Conservation (phyloP, 805 yeast species). For the Lipomyces yamadae region DNA sequence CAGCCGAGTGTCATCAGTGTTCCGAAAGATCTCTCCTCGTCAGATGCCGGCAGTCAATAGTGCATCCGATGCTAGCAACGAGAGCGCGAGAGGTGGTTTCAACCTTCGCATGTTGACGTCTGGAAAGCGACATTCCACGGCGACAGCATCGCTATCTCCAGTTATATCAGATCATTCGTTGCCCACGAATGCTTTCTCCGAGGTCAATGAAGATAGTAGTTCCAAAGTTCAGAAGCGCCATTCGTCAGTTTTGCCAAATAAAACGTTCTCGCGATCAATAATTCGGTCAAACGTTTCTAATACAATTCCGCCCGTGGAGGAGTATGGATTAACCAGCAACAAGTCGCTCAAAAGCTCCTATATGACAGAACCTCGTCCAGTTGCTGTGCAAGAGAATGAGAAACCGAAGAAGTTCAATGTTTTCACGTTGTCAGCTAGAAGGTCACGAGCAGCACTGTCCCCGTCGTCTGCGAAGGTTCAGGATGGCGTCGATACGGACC, state of each 20-base stretch:
- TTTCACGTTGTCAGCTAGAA: conserved; percentile 19
- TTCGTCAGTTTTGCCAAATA: conserved; percentile 10
- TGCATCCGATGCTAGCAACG: not conserved
- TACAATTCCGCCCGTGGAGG: not conserved
- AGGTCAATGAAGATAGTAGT: conserved; percentile 10
- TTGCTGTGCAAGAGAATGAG: not conserved
- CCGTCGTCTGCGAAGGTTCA: not conserved
- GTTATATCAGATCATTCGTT: conserved; percentile 12
- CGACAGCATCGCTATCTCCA: conserved; percentile 23
- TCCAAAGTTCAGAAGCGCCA: not conserved
- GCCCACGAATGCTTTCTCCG: conserved; percentile 16
- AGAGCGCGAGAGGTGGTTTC: conserved; percentile 11
- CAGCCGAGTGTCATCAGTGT: conserved; percentile 15
- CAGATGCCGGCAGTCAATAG: not conserved
- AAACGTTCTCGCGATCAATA: not conserved
- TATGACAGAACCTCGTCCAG: not conserved
- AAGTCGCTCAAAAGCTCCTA: not conserved
- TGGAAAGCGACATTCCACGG: conserved; percentile 17
- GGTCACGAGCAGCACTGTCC: conserved; percentile 20
- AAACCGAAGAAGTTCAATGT: conserved; percentile 4
- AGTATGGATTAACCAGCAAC: not conserved
- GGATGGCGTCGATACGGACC: not conserved
- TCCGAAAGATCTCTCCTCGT: conserved; percentile 24
- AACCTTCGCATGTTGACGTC: conserved; percentile 12
- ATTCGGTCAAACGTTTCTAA: conserved; percentile 2